Base-by-base conservation (phyloP, 202 grass and related monocot species). In the Musa balbisiana region DNA sequence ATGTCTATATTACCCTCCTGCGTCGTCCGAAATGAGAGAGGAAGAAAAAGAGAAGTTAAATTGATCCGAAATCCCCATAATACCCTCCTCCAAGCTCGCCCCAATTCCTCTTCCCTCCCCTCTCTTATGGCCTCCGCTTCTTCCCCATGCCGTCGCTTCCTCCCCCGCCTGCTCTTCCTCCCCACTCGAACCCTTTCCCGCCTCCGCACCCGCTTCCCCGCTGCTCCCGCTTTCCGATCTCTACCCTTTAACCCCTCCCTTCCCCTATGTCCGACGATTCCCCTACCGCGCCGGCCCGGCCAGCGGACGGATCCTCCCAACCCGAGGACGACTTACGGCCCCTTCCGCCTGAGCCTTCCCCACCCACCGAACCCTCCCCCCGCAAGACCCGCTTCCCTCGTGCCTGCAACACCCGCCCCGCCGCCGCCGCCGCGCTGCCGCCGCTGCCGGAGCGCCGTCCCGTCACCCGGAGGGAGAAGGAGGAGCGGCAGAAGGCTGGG, bases 141-240 rank as follows among this genome's bases (percentile, higher is more conserved):
- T 55, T 68, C 64, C 21, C 64, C 64, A 54, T 56, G 65, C 64
- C 64, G 52, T 78, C 76, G 15, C 76, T 52, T 76, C 55, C 52
- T 21, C 10, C 51, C 51, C 64, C 10, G 12, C 64, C 8, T 54
- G 24, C 17, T 43, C 52, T 23, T 1, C 22, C 76, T 13, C 52
- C 64, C 16, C 15, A 43, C 1, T 19, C 65, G 22, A 14, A 3
- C 11, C 14, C 49, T 2, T 14, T 49, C 43, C 49, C 49, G 27
- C 54, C 54, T 33, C 22, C 20, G 11, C 21, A n/a, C 4, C 4
- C 60, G 49, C 33, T 29, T 25, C 58, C 60, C 10, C 17, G 21
- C 12, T 20, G 11, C 52, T 52, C 1, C 1, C 71, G 74, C 55
- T 26, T 25, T 10, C 74, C 43, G 74, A 77, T 77, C 74, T 65